Percentiles rank a stretch among this genome's conserved stretches.
Conservation (phyloP, 2,329 filamentous ascomycete species). For the Claviceps sp. region DNA sequence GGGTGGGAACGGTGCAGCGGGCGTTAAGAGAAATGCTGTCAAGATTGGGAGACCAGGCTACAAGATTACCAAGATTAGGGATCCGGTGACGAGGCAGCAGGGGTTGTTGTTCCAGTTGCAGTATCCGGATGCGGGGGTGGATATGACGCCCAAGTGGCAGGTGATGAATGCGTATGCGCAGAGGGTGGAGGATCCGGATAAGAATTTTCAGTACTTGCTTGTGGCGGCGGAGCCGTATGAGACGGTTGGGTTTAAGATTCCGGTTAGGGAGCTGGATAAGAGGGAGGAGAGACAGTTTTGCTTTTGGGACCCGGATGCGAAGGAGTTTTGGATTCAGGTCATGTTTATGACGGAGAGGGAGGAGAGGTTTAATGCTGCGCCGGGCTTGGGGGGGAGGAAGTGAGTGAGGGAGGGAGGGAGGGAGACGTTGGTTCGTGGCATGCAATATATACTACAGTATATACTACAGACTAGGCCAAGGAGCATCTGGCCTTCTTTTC, state of each 20-base stretch:
- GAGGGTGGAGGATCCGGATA: slow-evolving; percentile 86
- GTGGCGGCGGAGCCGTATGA: slow-evolving; percentile 97
- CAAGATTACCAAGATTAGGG: slow-evolving; percentile 92
- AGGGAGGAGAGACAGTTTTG: slow-evolving; percentile 79
- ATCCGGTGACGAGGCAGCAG: slow-evolving; percentile 76
- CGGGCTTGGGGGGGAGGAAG: slow-evolving; percentile 39
- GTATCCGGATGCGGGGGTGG: slow-evolving; percentile 76
- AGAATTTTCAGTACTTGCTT: slow-evolving; percentile 86
- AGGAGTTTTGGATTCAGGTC: slow-evolving; percentile 95
- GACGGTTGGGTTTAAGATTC: slow-evolving; percentile 92
- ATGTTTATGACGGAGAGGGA: slow-evolving; percentile 98
- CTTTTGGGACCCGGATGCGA: slow-evolving; percentile 90
- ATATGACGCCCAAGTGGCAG: slow-evolving; percentile 67
- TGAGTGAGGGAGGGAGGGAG: slow-evolving; percentile 20
- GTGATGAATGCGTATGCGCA: slow-evolving; percentile 98
- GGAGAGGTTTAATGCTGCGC: slow-evolving; percentile 64
- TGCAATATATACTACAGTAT: too few relatives aligned
- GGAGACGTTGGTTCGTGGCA: too few relatives aligned
- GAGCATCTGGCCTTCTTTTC: not conserved
- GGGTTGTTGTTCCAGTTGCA: slow-evolving; percentile 93
- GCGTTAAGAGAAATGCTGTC: slow-evolving; percentile 69
- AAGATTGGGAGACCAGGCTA: slow-evolving; percentile 96
- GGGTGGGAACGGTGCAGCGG: slow-evolving; percentile 17
- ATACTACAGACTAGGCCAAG: too few relatives aligned
- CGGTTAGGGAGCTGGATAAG: slow-evolving; percentile 83